Evolutionary conservation across 768 basidiomycete genomes (phyloP), one percentile per base, ranked within the genome.

Genomic region (Chalciporus piperatus): DNA sequence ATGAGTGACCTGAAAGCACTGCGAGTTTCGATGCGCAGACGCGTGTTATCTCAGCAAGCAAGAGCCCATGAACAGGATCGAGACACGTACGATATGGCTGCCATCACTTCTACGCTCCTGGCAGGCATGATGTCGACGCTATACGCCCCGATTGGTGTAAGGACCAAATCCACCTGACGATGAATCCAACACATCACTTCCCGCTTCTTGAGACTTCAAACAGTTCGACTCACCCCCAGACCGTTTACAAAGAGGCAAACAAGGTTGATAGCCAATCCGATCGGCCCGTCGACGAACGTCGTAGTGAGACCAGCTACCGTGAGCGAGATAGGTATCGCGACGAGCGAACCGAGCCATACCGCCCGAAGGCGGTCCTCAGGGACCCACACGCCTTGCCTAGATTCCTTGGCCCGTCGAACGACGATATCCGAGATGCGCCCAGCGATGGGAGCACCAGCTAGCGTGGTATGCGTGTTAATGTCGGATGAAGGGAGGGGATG

Each of bases 321-420:
- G 3, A 83, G 63, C 1, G 84, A 79, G 1, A 83, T 22, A 0
- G 86, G 88, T 4, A 78, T 70, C 25, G 86, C 67, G 16, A 79
- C 28, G 0, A 74, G 66, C 4, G 73, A 74, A 9, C 80, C 79
- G 6, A 73, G 56, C 30, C 81, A 61, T 2, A 77, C 70, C 2
- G 75, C 83, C 1, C 81, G 75, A 22, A 88, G 73, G 6, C 86
- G 79, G 56, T 86, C 87, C 63, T 89, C 85, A 0, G 85, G 85
- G 39, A 80, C 76, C 83, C 82, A 86, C 2, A 70, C 58, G 1
- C 84, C 84, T 0, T 74, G 74, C 20, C 84, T 77, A 6, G 69
- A 62, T 41, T 72, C 66, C 14, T 76, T 76, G 68, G 79, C 83
- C 37, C 59, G 62, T 16, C 76, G 67, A 20, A 89, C 70, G 0